Conservation (phyloP, 2,329 filamentous ascomycete species). For the Madurella fahalii region DNA sequence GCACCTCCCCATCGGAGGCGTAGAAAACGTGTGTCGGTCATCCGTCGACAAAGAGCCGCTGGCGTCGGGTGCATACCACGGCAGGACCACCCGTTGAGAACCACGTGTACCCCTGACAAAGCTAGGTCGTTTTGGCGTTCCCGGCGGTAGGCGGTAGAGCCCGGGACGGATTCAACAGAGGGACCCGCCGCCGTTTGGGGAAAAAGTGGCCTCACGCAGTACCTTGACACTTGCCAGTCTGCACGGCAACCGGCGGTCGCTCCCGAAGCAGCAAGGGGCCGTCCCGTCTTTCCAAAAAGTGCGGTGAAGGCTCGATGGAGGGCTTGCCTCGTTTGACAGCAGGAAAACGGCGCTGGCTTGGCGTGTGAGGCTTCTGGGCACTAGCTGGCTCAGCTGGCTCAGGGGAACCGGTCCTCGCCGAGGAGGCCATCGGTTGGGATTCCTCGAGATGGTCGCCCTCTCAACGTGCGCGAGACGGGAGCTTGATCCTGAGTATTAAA, state of each 20-base stretch:
- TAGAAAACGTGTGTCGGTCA: background rate
- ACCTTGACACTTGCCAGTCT: conserved; percentile 9
- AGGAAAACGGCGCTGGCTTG: background rate
- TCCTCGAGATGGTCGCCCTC: background rate
- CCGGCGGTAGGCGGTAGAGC: conserved; percentile 9
- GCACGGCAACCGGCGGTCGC: conserved; percentile 11
- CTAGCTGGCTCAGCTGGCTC: background rate
- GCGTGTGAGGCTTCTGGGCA: too few relatives aligned
- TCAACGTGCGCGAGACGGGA: conserved; percentile 7
- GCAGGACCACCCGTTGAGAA: conserved; percentile 11
- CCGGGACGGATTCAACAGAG: conserved; percentile 1
- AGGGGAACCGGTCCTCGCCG: background rate
- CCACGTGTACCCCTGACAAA: conserved; percentile 21
- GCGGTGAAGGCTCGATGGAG: conserved; percentile 9
- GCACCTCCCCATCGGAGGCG: background rate
- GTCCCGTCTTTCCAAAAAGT: conserved; percentile 6
- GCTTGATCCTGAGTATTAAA: conserved; percentile 3
- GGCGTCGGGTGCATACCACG: conserved; percentile 4
- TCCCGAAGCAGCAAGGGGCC: conserved; percentile 10
- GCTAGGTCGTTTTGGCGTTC: conserved; percentile 8
- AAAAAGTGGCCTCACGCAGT: conserved; percentile 7
- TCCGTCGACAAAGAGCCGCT: too few relatives aligned
- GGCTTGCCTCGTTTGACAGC: background rate
- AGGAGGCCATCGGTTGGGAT: background rate
- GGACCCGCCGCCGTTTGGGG: conserved; percentile 12